A percentile compares a stretch with the other conserved stretches of the same genome.
Evolutionary conservation across 371 early-diverging fungal species (phyloP).

Genomic region (Rhizopus microsporus): DNA sequence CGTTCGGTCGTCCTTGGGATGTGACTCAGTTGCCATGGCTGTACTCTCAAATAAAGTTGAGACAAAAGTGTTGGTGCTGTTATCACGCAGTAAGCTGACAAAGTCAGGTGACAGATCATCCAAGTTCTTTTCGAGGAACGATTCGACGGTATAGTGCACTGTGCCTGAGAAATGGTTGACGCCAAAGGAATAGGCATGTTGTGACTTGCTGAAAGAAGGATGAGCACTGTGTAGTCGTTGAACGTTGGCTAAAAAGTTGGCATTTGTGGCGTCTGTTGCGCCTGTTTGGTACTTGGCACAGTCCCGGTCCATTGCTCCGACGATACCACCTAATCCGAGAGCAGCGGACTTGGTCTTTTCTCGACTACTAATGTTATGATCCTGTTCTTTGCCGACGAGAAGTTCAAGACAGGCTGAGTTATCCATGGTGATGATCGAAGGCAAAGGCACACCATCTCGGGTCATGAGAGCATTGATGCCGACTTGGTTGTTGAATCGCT

Average conservation of each 20-base stretch:
- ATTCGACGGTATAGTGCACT: slow-evolving; percentile 64
- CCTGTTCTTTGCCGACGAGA: slow-evolving; percentile 44
- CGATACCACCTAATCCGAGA: slow-evolving; percentile 58
- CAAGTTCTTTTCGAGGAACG: slow-evolving; percentile 69
- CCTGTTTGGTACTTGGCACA: slow-evolving; percentile 39
- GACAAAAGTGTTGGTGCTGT: slow-evolving; percentile 75
- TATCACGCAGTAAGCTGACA: slow-evolving; percentile 70
- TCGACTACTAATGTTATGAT: slow-evolving; percentile 2
- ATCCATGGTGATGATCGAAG: slow-evolving; percentile 56
- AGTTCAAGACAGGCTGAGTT: slow-evolving; percentile 67
- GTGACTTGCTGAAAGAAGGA: slow-evolving; percentile 37
- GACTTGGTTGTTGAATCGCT: slow-evolving; percentile 59
- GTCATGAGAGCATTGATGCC: slow-evolving; percentile 29
- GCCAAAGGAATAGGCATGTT: slow-evolving; percentile 56
- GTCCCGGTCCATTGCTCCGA: slow-evolving; percentile 65
- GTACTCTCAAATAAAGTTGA: slow-evolving; percentile 76
- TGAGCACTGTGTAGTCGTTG: slow-evolving; percentile 37
- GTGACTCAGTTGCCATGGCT: slow-evolving; percentile 76
- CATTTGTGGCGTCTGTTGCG: slow-evolving; percentile 43
- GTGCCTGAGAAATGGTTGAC: slow-evolving; percentile 70
- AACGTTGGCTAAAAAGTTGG: slow-evolving; percentile 42
- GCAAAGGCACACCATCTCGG: slow-evolving; percentile 43
- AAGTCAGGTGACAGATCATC: slow-evolving; percentile 78
- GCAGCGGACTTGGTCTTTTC: slow-evolving; percentile 30
- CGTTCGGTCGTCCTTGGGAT: slow-evolving; percentile 66